These are phyloP conservation scores for Lentinula boryana DNA, from an alignment of 768 basidiomycete genomes.

Conservation along the genomic window DNA sequence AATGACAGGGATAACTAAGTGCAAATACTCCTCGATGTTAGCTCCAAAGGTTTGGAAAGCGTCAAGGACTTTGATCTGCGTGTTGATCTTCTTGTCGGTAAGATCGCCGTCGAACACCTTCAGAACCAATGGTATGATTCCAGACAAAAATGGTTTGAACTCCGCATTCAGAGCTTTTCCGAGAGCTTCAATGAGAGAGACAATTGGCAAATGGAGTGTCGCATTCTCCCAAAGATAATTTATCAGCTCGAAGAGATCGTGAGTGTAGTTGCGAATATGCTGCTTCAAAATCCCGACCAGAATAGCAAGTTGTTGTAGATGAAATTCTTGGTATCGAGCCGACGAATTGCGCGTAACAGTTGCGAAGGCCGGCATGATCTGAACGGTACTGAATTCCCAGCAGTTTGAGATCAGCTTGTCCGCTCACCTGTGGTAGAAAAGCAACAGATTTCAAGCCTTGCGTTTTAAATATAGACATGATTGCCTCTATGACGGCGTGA, in stretches of 20 bases:
- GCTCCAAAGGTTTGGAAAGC: constrained; percentile 93
- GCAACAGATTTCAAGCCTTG: constrained; percentile 95
- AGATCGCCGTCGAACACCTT: constrained; percentile 89
- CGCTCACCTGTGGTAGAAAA: constrained; percentile 82
- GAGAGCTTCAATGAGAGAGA: constrained; percentile 86
- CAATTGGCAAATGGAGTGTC: constrained; percentile 83
- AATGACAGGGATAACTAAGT: constrained; percentile 93
- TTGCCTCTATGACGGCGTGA: constrained; percentile 91
- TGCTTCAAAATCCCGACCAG: constrained; percentile 96
- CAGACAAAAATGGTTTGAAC: constrained; percentile 93
- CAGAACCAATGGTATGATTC: constrained; percentile 81
- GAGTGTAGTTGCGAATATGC: constrained; percentile 89
- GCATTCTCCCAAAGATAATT: constrained; percentile 87
- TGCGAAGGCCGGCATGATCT: constrained; percentile 96
- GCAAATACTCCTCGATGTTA: constrained; percentile 96
- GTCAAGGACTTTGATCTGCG: constrained; percentile 89
- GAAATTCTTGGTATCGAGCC: constrained; percentile 84
- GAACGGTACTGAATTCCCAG: constrained; percentile 8
- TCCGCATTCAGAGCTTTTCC: constrained; percentile 94
- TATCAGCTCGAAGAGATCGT: constrained; percentile 78
- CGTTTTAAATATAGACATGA: constrained; percentile 99
- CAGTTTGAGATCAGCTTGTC: background rate
- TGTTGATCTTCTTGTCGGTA: constrained; percentile 69
- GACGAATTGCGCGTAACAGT: constrained; percentile 78
- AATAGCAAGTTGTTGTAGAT: constrained; percentile 92